Evolutionary conservation across 805 yeast species (phyloP).

Genomic region (Candida yuanshanica): DNA sequence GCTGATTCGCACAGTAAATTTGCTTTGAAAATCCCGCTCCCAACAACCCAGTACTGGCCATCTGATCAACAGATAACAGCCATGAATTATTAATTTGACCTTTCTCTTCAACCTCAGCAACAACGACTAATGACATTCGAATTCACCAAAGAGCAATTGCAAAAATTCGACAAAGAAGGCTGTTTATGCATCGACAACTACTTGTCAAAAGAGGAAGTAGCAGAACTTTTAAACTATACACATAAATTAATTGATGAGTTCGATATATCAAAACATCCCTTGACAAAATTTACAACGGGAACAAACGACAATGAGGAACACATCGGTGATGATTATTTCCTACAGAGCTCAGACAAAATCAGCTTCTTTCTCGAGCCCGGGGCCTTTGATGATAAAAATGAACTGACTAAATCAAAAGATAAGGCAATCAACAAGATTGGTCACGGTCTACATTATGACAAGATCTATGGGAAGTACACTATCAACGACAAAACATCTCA

Average conservation of each 20-base stretch:
- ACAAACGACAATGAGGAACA: slow-evolving; percentile 41
- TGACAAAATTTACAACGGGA: slow-evolving; percentile 63
- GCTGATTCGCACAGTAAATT: no score
- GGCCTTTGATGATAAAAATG: slow-evolving; percentile 53
- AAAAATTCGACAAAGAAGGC: slow-evolving; percentile 48
- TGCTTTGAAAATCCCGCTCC: no score
- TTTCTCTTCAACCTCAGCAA: no score
- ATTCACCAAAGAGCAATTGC: slow-evolving; percentile 41
- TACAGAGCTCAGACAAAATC: slow-evolving; percentile 63
- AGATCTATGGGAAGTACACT: slow-evolving; percentile 44
- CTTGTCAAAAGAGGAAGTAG: slow-evolving; percentile 37
- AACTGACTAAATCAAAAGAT: slow-evolving; percentile 45
- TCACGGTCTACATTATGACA: slow-evolving; percentile 65
- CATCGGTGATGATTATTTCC: slow-evolving; percentile 68
- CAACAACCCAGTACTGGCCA: no score
- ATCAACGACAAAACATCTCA: slow-evolving; percentile 42
- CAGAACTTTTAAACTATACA: slow-evolving; percentile 37
- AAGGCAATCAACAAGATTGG: slow-evolving; percentile 72
- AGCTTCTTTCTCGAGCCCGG: slow-evolving; percentile 67
- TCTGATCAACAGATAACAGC: no score
- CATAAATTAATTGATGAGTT: slow-evolving; percentile 40
- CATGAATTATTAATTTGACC: no score
- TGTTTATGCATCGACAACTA: slow-evolving; percentile 56
- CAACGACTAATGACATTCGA: neutral
- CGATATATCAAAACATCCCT: slow-evolving; percentile 54